Conservation (phyloP, 257 asterid species). For the Lycium barbarum region DNA sequence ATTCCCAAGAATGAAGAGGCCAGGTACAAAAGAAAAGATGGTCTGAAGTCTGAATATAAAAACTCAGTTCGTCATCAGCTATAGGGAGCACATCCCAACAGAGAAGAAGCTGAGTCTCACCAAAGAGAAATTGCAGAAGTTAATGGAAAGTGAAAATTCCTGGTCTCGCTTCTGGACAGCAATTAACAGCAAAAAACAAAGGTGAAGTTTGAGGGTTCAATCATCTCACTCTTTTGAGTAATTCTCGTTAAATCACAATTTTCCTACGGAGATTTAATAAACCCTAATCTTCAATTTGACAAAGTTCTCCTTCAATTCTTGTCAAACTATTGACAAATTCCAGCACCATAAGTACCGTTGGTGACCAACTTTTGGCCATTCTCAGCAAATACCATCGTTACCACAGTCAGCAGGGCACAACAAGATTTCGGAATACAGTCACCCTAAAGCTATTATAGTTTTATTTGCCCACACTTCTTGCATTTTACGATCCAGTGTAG, state of each 20-base stretch:
- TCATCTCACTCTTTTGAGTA: not conserved
- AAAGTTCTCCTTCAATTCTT: constrained; percentile 19
- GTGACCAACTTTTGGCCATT: not conserved
- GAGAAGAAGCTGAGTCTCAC: constrained; percentile 13
- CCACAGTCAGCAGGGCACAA: not conserved
- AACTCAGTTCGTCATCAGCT: not conserved
- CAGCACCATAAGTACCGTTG: not conserved
- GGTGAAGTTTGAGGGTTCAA: constrained; percentile 17
- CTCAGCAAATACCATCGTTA: constrained; percentile 16
- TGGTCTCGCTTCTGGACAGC: constrained; percentile 17
- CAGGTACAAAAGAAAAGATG: constrained; percentile 13
- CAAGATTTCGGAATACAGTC: not conserved
- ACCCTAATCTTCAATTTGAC: not conserved
- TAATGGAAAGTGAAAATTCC: constrained; percentile 9
- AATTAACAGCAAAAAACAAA: not conserved
- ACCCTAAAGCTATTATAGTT: constrained; percentile 1
- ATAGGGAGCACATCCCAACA: not conserved
- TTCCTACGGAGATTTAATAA: not conserved
- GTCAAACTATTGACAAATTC: constrained; percentile 9
- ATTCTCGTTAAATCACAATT: not conserved
- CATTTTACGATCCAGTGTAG: not conserved
- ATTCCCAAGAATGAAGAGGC: constrained; percentile 9
- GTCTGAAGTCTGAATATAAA: not conserved
- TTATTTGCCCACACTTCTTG: not conserved
- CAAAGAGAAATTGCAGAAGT: constrained; percentile 24